phyloP scores from a whole-genome alignment of 2,329 filamentous ascomycete species.

The Paradendryphiella salina region DNA sequence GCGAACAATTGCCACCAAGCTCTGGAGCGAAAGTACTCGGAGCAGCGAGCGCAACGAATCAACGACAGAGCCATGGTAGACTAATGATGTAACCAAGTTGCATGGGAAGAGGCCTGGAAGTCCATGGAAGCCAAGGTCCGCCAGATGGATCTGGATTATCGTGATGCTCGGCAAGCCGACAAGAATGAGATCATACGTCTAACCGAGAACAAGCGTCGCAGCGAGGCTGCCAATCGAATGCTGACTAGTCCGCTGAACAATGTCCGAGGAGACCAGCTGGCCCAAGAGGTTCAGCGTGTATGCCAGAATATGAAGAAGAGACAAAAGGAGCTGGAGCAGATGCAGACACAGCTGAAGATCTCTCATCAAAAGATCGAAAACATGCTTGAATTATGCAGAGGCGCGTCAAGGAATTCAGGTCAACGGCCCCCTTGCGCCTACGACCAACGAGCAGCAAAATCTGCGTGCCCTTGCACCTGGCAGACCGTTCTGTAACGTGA shows the following conservation, averaged over 20 bases:
- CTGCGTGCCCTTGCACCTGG: too few species aligned
- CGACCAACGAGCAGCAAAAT: too few species aligned
- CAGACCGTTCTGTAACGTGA: too few species aligned
- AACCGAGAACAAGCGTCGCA: neutral
- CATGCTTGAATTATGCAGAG: neutral
- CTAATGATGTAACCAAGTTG: neutral
- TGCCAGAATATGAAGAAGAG: neutral
- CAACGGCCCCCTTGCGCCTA: too few species aligned
- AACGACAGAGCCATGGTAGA: conserved; percentile 4
- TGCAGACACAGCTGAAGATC: neutral
- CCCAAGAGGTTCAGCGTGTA: neutral
- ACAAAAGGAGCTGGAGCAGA: neutral
- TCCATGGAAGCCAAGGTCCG: neutral
- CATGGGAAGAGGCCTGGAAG: neutral
- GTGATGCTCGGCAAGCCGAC: neutral
- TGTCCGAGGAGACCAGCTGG: neutral
- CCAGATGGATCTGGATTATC: neutral
- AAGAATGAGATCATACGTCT: neutral
- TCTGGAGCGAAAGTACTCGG: neutral
- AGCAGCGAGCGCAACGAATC: neutral
- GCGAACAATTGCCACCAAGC: neutral
- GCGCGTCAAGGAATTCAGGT: neutral
- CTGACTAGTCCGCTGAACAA: neutral
- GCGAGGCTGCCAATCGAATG: neutral
- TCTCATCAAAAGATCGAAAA: neutral